Evolutionary conservation across 768 basidiomycete genomes (phyloP), one percentile per base, ranked within the genome.

Genomic region (Phallus indusiatus): DNA sequence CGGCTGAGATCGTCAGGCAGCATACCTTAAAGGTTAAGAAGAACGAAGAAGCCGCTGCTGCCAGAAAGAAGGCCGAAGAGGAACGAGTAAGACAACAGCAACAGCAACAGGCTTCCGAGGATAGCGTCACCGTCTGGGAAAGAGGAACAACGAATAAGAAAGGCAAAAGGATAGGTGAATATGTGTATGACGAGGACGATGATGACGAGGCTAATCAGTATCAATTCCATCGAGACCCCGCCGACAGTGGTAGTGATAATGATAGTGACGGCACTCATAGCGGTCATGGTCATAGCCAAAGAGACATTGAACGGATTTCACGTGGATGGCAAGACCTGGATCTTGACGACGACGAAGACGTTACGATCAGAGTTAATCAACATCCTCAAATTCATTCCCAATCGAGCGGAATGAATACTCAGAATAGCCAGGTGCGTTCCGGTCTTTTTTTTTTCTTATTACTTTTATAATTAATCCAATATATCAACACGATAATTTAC

Each of bases 1-100:
- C 94, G 16, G 94, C 94, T 2, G 86, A 88, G 69, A 78, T 95
- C 11, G 93, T 90, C 1, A 70, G 94, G 47, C 90, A 94, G 69
- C 93, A 95, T 70, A 96, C 94, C 5, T 81, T 96, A 61, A 90
- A 87, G 75, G 52, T 59, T 34, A 62, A 69, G 18, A 89, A 80
- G 57, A 90, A 89, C 63, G 88, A 88, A 10, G 86, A 87, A 68
- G 86, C 85, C 16, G 86, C 86, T 28, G 86, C 84, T 0, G 78
- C 72, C 66, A 81, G 80, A 16, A 82, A 82, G 68, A 81, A 78
- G 48, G 61, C 61, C 17, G 77, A 79, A 60, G 73, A 76, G 55
- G 82, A 81, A 62, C 73, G 74, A 51, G 77, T 75, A 1, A 42
- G 42, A n/a, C 42, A 42, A 42, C 14, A 8, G 9, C 36, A 37